These are phyloP conservation scores for Galerina marginata DNA, from an alignment of 768 basidiomycete genomes.

Conservation along the genomic window DNA sequence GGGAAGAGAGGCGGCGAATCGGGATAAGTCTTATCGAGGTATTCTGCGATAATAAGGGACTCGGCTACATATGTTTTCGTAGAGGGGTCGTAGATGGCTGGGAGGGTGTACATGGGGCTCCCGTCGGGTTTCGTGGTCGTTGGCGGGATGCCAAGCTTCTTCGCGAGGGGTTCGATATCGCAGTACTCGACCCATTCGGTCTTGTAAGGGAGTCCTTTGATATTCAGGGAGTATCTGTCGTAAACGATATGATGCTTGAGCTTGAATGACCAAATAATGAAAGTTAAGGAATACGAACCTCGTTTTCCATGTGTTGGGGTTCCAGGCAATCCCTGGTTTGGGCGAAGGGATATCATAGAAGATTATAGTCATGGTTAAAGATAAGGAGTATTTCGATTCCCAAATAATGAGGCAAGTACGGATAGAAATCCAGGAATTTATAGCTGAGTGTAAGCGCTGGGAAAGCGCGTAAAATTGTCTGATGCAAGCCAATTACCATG, in stretches of 20 bases:
- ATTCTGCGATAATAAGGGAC: conserved; percentile 48
- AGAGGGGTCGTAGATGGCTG: conserved; percentile 45
- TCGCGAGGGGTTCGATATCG: conserved; percentile 41
- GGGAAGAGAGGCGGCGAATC: conserved; percentile 32
- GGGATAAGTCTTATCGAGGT: conserved; percentile 51
- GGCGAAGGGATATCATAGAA: conserved; percentile 42
- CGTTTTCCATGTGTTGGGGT: conserved; percentile 42
- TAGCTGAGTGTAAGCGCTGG: too few species aligned
- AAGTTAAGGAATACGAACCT: conserved; percentile 28
- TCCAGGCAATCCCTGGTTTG: conserved; percentile 36
- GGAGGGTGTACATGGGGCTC: conserved; percentile 41
- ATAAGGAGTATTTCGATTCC: too few species aligned
- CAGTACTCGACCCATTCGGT: conserved; percentile 52
- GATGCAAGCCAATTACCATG: too few species aligned
- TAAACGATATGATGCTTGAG: too few species aligned
- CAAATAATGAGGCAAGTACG: too few species aligned
- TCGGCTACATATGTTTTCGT: conserved; percentile 42
- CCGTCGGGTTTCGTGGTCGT: conserved; percentile 36
- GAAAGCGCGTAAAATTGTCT: too few species aligned
- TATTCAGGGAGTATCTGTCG: conserved; percentile 24
- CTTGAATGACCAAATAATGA: too few species aligned
- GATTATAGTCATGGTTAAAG: conserved; percentile 23
- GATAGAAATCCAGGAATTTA: too few species aligned
- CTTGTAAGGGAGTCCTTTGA: conserved; percentile 39
- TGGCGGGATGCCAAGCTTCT: conserved; percentile 35